Evolutionary conservation across 164 flowering plant genomes (phyloP).

Genomic region (Buxus sempervirens): DNA sequence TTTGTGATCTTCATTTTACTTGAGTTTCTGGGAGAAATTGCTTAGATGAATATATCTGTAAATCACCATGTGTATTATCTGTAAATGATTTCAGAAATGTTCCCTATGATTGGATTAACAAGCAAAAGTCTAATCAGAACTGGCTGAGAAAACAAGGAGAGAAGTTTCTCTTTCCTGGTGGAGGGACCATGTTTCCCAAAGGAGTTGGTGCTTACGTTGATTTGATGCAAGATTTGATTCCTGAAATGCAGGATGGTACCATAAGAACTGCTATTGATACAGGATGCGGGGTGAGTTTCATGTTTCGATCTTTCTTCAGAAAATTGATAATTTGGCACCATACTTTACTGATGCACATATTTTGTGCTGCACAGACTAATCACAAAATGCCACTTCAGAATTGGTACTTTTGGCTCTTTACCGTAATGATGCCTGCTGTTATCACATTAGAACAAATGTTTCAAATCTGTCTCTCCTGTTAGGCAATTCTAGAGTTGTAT

Average conservation of each 20-base stretch:
- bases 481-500: neutral
- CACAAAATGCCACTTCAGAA: neutral
- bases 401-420: neutral
- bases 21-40: neutral
- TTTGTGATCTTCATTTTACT: neutral
- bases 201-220: constrained; percentile 92
- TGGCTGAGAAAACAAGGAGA: constrained; percentile 94
- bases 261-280: constrained; percentile 95
- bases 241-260: constrained; percentile 88
- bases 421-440: neutral
- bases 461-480: neutral
- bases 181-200: constrained; percentile 96
- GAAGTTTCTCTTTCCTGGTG: constrained; percentile 93
- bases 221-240: constrained; percentile 85
- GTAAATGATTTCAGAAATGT: constrained; percentile 66
- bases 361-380: too few relatives aligned
- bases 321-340: neutral
- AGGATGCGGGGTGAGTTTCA: constrained; percentile 91
- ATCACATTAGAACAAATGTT: too few relatives aligned
- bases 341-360: neutral
- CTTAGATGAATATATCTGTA: neutral
- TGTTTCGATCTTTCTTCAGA: neutral
- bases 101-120: constrained; percentile 98
- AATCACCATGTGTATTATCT: constrained; percentile 7
- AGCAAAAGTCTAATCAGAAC: constrained; percentile 88